A percentile compares a stretch with the other conserved stretches of the same genome.
Conservation (phyloP, 192 early-diverging fungal genomes). For the Coemansia sp. region DNA sequence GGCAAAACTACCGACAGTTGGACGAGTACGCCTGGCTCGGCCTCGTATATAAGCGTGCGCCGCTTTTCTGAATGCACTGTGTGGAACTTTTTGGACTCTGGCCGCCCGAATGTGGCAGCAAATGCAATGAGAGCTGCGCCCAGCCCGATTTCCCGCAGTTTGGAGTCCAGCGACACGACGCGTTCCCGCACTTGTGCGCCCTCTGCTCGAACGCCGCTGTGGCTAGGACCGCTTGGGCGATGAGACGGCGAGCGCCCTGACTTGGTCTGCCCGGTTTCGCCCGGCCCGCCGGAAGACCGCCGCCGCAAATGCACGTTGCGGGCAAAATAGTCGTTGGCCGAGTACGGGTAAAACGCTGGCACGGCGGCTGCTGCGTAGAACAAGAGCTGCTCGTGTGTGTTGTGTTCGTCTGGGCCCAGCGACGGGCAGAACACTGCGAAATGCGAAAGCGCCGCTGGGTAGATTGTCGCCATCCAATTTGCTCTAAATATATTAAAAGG, state of each 20-base stretch:
- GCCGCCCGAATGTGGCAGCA: conserved; percentile 39
- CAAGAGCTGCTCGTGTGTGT: conserved; percentile 72
- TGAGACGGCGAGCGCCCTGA: background rate
- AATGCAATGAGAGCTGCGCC: conserved; percentile 73
- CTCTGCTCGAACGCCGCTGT: background rate
- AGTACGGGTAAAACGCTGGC: conserved; percentile 41
- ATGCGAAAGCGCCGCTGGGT: conserved; percentile 60
- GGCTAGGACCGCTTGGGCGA: background rate
- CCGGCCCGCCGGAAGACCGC: conserved; percentile 24
- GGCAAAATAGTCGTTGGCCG: conserved; percentile 46
- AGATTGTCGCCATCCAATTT: conserved; percentile 26
- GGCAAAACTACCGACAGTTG: conserved; percentile 45
- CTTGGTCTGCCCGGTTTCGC: background rate
- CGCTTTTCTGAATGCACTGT: conserved; percentile 48
- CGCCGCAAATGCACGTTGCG: conserved; percentile 34
- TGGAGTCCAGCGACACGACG: conserved; percentile 69
- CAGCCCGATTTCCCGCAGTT: conserved; percentile 73
- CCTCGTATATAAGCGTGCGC: conserved; percentile 34
- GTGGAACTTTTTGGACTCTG: conserved; percentile 13
- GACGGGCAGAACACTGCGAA: conserved; percentile 77
- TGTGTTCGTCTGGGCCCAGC: conserved; percentile 66
- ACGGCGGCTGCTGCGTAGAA: conserved; percentile 65
- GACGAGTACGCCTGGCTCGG: conserved; percentile 35
- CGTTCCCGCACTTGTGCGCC: conserved; percentile 20
- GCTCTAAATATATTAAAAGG: background rate